Conservation (phyloP, 116 monocot genomes). For the Zostera marina region DNA sequence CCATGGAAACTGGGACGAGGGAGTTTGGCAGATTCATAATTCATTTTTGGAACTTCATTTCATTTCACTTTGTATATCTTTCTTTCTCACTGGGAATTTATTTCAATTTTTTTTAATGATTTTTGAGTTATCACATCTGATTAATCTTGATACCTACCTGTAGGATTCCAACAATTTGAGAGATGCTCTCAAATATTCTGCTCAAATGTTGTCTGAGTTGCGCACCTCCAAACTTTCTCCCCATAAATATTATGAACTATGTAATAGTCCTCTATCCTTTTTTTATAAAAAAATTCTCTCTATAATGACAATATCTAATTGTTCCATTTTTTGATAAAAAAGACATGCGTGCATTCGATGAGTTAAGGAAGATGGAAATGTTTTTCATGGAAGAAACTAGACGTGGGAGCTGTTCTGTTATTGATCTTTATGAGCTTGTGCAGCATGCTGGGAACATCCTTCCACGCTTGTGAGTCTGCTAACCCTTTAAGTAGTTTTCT, state of each 20-base stretch:
- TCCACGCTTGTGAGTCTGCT: conserved; percentile 67
- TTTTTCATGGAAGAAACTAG: conserved; percentile 88
- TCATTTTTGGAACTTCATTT: too few relatives aligned
- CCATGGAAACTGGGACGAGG: too few relatives aligned
- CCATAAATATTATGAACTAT: conserved; percentile 96
- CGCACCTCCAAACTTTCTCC: conserved; percentile 90
- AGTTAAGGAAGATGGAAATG: conserved; percentile 88
- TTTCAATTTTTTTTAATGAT: not conserved
- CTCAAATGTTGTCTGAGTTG: conserved; percentile 97
- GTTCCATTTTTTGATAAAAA: not conserved
- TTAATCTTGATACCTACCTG: not conserved
- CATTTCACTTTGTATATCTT: not conserved
- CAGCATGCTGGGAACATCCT: conserved; percentile 97
- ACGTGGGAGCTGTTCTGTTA: conserved; percentile 54
- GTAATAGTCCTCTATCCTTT: conserved; percentile 18
- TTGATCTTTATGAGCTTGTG: conserved; percentile 94
- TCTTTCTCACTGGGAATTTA: not conserved
- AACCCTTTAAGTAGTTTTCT: not conserved
- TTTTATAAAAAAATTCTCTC: not conserved
- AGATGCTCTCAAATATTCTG: conserved; percentile 96
- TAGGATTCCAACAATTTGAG: conserved; percentile 84
- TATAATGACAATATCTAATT: not conserved
- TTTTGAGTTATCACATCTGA: not conserved
- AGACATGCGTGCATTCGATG: conserved; percentile 99
- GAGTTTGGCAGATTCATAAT: too few relatives aligned